Evolutionary conservation across 805 yeast species (phyloP).

Genomic region (Hanseniaspora thailandica): DNA sequence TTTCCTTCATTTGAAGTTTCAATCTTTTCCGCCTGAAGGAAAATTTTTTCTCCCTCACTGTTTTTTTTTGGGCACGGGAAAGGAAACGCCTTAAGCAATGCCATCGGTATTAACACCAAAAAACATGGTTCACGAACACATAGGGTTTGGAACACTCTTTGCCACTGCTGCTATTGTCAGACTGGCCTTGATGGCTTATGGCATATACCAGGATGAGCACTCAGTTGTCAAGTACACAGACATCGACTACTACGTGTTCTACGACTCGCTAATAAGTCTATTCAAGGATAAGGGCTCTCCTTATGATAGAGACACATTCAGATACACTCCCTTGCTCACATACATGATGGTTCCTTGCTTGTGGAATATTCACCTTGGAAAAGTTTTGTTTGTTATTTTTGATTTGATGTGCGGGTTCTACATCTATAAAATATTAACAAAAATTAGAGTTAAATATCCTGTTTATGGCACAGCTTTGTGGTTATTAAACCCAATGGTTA

Average conservation of each 20-base stretch:
- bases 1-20: too few species aligned
- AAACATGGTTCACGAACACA: neutral
- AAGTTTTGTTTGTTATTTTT: conserved; percentile 59
- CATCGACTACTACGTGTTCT: conserved; percentile 83
- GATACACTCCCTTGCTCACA: conserved; percentile 84
- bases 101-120: neutral
- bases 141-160: conserved; percentile 16
- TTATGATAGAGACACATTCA: conserved; percentile 71
- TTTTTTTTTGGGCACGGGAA: too few species aligned
- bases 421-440: conserved; percentile 23
- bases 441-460: neutral
- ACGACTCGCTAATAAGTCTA: conserved; percentile 68
- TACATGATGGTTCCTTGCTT: conserved; percentile 68
- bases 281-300: conserved; percentile 43
- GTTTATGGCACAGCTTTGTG: conserved; percentile 46
- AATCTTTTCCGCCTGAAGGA: neutral
- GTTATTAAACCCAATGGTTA: conserved; percentile 91
- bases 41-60: too few species aligned
- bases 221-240: conserved; percentile 83
- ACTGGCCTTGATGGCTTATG: conserved; percentile 57
- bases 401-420: conserved; percentile 73
- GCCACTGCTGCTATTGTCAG: conserved; percentile 32
- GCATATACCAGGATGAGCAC: conserved; percentile 72
- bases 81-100: too few species aligned
- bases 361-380: conserved; percentile 59